A percentile compares a stretch with the other conserved stretches of the same genome.
These are phyloP conservation scores for Amylocystis lapponica DNA, from an alignment of 768 basidiomycete genomes.

Conservation along the genomic window DNA sequence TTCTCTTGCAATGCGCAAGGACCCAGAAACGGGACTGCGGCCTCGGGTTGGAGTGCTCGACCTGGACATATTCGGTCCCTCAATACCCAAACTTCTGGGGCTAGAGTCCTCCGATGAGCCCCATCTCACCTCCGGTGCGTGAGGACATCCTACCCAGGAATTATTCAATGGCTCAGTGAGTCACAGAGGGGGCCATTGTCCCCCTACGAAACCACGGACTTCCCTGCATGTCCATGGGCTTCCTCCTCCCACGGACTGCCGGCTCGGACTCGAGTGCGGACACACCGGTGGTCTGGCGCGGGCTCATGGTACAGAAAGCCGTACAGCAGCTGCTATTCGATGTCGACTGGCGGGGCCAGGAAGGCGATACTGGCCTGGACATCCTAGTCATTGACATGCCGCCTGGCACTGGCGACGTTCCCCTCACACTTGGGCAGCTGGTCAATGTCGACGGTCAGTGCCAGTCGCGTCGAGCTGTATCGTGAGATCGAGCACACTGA, in stretches of 20 bases:
- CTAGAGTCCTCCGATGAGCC: conserved; percentile 77
- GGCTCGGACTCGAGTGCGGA: conserved; percentile 52
- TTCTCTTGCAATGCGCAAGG: conserved; percentile 49
- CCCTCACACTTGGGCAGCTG: conserved; percentile 84
- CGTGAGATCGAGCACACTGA: too few relatives aligned
- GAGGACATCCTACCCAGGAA: background rate
- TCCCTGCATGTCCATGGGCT: conserved; percentile 97
- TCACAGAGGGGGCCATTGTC: conserved; percentile 61
- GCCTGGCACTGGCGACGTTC: conserved; percentile 95
- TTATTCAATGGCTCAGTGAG: background rate
- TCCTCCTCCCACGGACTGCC: conserved; percentile 61
- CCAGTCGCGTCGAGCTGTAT: too few relatives aligned
- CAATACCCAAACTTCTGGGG: conserved; percentile 90
- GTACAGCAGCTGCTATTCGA: conserved; percentile 95
- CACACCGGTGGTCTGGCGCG: conserved; percentile 89
- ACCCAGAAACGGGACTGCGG: conserved; percentile 23
- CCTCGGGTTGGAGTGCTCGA: conserved; percentile 84
- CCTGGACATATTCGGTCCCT: conserved; percentile 94
- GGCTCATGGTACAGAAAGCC: conserved; percentile 97
- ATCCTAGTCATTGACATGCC: conserved; percentile 93
- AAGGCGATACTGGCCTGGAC: conserved; percentile 55
- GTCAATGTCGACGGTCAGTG: conserved; percentile 74
- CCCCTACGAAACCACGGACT: conserved; percentile 86
- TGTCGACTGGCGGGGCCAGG: conserved; percentile 71
- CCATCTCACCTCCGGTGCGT: conserved; percentile 60